These are phyloP conservation scores for Penicillium fuscoglaucum DNA, from an alignment of 2,329 filamentous ascomycete genomes.

Conservation along the genomic window DNA sequence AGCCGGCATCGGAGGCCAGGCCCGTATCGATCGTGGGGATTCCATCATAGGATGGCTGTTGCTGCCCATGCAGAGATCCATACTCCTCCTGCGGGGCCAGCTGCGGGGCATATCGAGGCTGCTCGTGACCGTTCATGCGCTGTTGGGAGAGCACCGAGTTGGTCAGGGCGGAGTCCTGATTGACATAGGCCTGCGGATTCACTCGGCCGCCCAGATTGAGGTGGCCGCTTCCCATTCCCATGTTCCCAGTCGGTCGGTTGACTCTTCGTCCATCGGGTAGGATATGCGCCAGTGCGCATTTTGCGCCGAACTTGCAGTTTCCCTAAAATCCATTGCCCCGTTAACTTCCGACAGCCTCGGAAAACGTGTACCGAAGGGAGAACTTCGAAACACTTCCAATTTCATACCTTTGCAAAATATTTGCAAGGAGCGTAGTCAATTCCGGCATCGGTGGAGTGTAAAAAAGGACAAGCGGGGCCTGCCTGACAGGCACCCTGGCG, in stretches of 20 bases:
- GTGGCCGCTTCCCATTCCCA: constrained; percentile 56
- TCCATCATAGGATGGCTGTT: constrained; percentile 48
- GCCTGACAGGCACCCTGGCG: constrained; percentile 94
- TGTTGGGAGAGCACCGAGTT: constrained; percentile 69
- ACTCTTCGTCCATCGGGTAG: constrained; percentile 90
- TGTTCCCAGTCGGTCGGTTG: constrained; percentile 64
- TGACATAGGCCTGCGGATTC: constrained; percentile 62
- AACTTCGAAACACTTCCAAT: not conserved
- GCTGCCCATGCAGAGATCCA: constrained; percentile 45
- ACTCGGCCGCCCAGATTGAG: constrained; percentile 67
- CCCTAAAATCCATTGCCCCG: constrained; percentile 58
- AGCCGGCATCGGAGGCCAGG: constrained; percentile 59
- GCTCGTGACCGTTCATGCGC: constrained; percentile 53
- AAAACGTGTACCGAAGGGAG: not conserved
- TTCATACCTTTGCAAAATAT: constrained; percentile 89
- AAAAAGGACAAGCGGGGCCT: constrained; percentile 92
- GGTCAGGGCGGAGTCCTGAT: constrained; percentile 70
- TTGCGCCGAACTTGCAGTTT: constrained; percentile 98
- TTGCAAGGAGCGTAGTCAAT: constrained; percentile 90
- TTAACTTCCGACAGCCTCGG: constrained; percentile 15
- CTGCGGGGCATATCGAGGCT: constrained; percentile 42
- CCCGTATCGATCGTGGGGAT: constrained; percentile 60
- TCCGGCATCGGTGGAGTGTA: constrained; percentile 83
- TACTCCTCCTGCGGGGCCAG: constrained; percentile 47
- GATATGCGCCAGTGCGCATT: constrained; percentile 95